A percentile compares a stretch with the other conserved stretches of the same genome.
Conservation (phyloP, 257 asterid genomes). For the Voacanga thouarsii region DNA sequence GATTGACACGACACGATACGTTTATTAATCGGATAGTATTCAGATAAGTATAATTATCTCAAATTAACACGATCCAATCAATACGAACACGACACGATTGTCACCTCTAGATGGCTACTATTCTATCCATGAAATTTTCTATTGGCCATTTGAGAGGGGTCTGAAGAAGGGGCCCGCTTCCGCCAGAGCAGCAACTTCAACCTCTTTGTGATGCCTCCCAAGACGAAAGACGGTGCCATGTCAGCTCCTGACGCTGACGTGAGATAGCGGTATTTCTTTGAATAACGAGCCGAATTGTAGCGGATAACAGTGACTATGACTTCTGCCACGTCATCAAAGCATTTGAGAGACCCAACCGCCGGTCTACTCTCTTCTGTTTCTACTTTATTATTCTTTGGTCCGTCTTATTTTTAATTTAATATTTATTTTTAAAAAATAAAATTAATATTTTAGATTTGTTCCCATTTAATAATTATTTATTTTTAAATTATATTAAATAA, state of each 20-base stretch:
- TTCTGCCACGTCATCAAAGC: constrained; percentile 24
- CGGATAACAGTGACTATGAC: constrained; percentile 23
- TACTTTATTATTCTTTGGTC: no score
- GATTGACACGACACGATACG: no score
- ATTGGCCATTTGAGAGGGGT: constrained; percentile 5
- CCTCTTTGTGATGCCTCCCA: constrained; percentile 20
- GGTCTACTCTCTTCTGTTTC: neutral
- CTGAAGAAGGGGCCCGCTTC: constrained; percentile 14
- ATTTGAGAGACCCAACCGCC: neutral
- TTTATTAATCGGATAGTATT: no score
- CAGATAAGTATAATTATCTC: no score
- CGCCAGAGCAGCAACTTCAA: constrained; percentile 7
- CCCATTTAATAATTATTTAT: no score
- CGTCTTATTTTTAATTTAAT: no score
- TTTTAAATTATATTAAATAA: no score
- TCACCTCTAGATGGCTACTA: no score
- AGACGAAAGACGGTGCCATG: constrained; percentile 42
- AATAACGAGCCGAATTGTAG: constrained; percentile 26
- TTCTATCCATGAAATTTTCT: neutral
- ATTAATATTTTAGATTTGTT: no score
- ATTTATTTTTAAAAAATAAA: no score
- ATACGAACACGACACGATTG: no score
- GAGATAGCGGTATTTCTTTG: constrained; percentile 39
- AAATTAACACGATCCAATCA: no score
- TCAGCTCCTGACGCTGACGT: constrained; percentile 31